Evolutionary conservation across 75 land plant species (phyloP).

Genomic region (Picea glauca): DNA sequence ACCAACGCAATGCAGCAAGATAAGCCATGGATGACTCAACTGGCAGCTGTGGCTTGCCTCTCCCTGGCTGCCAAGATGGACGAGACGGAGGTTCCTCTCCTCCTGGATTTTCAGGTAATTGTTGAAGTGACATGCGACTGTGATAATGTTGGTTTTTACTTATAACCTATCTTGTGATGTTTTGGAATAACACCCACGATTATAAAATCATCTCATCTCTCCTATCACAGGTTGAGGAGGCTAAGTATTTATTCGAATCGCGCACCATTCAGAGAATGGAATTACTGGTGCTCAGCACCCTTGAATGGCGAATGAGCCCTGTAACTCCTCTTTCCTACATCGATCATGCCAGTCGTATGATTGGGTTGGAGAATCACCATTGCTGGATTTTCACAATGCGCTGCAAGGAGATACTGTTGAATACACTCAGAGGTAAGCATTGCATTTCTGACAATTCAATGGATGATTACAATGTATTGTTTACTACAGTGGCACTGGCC

Average conservation of each 20-base stretch:
- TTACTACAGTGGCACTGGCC: no score
- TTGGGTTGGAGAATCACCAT: constrained; percentile 17
- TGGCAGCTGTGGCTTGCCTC: constrained; percentile 62
- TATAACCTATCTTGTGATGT: neutral
- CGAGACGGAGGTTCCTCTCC: constrained; percentile 74
- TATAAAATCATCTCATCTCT: neutral
- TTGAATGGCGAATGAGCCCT: constrained; percentile 63
- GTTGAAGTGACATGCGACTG: neutral
- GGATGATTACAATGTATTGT: no score
- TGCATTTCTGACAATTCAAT: no score
- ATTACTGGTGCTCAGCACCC: constrained; percentile 46
- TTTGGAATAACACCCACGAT: neutral
- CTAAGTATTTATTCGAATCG: constrained; percentile 51
- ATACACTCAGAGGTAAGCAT: constrained; percentile 20
- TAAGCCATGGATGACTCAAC: constrained; percentile 72
- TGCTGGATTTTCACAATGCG: constrained; percentile 23
- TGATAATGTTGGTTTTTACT: neutral
- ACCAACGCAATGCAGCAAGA: constrained; percentile 11
- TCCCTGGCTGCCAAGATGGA: constrained; percentile 87
- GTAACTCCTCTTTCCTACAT: constrained; percentile 78
- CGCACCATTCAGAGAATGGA: constrained; percentile 67
- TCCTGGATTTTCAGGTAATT: constrained; percentile 72
- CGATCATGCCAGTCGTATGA: constrained; percentile 46
- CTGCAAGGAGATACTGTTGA: constrained; percentile 26
- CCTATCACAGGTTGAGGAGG: constrained; percentile 27